These are phyloP conservation scores for Mycena vulgaris DNA, from an alignment of 768 basidiomycete genomes.

Conservation along the genomic window DNA sequence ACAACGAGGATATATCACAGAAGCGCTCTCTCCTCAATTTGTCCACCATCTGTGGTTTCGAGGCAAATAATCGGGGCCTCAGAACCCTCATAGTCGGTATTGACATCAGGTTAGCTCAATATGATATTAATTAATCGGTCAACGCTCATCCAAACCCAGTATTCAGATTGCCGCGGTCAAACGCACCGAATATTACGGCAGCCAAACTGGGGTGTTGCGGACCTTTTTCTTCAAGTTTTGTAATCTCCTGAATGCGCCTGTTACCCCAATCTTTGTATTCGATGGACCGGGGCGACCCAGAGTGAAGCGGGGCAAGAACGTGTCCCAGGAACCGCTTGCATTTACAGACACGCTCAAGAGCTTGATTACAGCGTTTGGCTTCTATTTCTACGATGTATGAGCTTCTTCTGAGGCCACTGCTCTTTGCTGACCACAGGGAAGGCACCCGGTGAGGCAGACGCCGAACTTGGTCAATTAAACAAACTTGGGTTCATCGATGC, in stretches of 20 bases:
- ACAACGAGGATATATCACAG: too few relatives aligned
- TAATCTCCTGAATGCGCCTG: not conserved
- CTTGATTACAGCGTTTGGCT: conserved; percentile 1
- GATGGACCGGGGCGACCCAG: not conserved
- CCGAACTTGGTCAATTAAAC: conserved; percentile 1
- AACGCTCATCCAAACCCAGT: too few relatives aligned
- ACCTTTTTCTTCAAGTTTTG: not conserved
- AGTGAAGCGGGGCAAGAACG: not conserved
- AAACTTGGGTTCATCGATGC: not conserved
- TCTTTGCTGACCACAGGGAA: not conserved
- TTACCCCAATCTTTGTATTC: not conserved
- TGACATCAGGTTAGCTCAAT: too few relatives aligned
- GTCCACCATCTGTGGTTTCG: too few relatives aligned
- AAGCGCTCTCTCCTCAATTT: too few relatives aligned
- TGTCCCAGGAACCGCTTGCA: not conserved
- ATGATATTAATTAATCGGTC: too few relatives aligned
- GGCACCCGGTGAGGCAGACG: conserved; percentile 8
- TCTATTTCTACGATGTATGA: not conserved
- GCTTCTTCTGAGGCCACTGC: too few relatives aligned
- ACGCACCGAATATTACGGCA: not conserved
- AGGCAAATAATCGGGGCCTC: too few relatives aligned
- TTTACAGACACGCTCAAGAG: not conserved
- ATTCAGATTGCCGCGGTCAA: too few relatives aligned
- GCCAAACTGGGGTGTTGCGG: not conserved
- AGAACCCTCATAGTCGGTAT: too few relatives aligned